Conservation (phyloP, 805 yeast genomes). For the Saccharomycopsis schoenii region DNA sequence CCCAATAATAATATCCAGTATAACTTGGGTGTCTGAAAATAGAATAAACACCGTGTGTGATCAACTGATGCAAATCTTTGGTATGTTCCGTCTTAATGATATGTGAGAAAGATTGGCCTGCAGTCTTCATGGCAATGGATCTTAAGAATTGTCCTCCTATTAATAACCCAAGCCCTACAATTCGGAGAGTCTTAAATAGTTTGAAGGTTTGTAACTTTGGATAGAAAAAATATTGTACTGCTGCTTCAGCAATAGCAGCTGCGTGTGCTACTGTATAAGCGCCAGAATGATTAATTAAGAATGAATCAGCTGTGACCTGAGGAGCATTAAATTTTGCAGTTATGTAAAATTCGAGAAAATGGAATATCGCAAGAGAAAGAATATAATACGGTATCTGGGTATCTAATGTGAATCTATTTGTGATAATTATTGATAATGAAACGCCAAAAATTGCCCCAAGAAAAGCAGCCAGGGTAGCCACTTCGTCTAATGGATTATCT, state of each 20-base stretch:
- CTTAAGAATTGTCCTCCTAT: conserved; percentile 59
- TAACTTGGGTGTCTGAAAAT: conserved; percentile 80
- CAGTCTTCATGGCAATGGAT: conserved; percentile 76
- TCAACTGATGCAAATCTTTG: conserved; percentile 48
- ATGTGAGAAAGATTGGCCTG: conserved; percentile 82
- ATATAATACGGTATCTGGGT: conserved; percentile 38
- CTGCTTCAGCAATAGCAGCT: conserved; percentile 42
- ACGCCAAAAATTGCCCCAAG: conserved; percentile 37
- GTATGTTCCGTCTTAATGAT: conserved; percentile 43
- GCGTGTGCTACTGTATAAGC: conserved; percentile 50
- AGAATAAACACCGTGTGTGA: conserved; percentile 65
- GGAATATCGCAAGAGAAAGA: conserved; percentile 50
- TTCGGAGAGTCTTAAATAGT: neutral
- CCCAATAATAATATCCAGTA: conserved; percentile 90
- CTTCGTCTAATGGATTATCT: conserved; percentile 33
- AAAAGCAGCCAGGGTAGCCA: conserved; percentile 34
- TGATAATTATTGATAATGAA: conserved; percentile 11
- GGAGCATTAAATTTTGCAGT: conserved; percentile 67
- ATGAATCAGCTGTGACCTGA: conserved; percentile 62
- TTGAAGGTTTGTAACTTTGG: conserved; percentile 29
- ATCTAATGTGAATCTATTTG: conserved; percentile 25
- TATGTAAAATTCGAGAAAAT: conserved; percentile 68
- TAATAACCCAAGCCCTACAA: conserved; percentile 38
- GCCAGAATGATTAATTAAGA: conserved; percentile 52
- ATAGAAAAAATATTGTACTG: conserved; percentile 32